Evolutionary conservation across 2,329 filamentous ascomycete species (phyloP), one percentile per base, ranked within the genome.

Genomic region (Aphanocladium album): DNA sequence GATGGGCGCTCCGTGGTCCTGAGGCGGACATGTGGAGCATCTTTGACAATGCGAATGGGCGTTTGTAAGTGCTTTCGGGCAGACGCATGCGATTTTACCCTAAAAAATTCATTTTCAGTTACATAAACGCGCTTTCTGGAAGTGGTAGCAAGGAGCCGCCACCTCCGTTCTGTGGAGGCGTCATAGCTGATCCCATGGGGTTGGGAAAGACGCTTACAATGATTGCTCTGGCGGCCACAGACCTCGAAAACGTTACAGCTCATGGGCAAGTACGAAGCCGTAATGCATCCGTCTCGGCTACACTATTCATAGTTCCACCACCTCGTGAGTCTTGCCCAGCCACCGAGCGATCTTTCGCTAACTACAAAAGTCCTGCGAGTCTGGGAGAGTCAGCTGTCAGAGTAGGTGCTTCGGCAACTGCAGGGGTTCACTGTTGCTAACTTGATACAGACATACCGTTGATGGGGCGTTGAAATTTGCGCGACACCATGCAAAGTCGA

Each of bases 181-280:
- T 80, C n/a, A 67, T 80, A 23, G 77, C 77, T 1, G 78, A 80
- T 60, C 70, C 73, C 0, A 80, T 80, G 78, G 78, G 78, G 0
- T 66, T 80, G 0, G 78, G 78, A 0, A 80, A 80, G 57, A 78
- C 77, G 0, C 62, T 79, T 0, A 73, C 73, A 0, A 78, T 79
- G 73, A 75, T 80, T 27, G 66, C 77, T 0, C 60, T 81, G 1
- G 65, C 71, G 1, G 77, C 76, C 1, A 62, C 66, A 0, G 73
- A 76, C 47, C 45, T 62, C n/a, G 25, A 41, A 14, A n/a, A 19
- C 5, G n/a, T 23, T 2, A 50, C n/a, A 7, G 12, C 1, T 1
- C 6, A 12, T 16, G 14, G 4, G 1, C n/a, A 49, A 16, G 21
- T 17, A 9, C 11, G 1, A 49, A 21, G 14, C 11, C 1, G 25